Conservation (phyloP, 208 protist genomes). For the Trypanosoma rangeli region DNA sequence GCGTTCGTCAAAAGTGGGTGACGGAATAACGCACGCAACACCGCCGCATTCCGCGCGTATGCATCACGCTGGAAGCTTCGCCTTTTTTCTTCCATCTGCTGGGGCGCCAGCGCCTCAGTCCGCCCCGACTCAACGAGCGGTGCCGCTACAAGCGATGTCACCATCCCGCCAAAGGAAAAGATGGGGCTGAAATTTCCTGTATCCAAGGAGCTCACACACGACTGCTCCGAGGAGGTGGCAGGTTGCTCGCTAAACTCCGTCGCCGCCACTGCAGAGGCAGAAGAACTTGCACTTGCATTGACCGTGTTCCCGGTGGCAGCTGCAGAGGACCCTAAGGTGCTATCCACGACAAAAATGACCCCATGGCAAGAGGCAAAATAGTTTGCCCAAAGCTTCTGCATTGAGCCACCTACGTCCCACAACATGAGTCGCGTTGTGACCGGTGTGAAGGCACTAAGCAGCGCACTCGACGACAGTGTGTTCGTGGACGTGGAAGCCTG, state of each 20-base stretch:
- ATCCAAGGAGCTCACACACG: neutral
- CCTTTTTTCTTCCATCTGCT: neutral
- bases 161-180: neutral
- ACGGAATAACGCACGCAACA: constrained; percentile 67
- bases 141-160: neutral
- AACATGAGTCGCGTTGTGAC: constrained; percentile 62
- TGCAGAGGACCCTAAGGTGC: constrained; percentile 27
- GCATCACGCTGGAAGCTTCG: constrained; percentile 10
- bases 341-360: constrained; percentile 95
- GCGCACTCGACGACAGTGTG: neutral
- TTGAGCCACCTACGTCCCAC: constrained; percentile 97
- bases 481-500: neutral
- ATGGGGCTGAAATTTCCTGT: neutral
- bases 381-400: constrained; percentile 94
- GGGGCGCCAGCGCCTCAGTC: neutral
- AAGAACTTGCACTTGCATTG: neutral
- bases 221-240: neutral
- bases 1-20: constrained; percentile 82
- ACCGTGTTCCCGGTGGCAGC: constrained; percentile 37
- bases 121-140: neutral
- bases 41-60: constrained; percentile 44
- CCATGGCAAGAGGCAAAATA: constrained; percentile 95
- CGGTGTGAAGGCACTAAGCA: constrained; percentile 6
- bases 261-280: constrained; percentile 1
- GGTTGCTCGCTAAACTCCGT: constrained; percentile 11